Conservation (phyloP, 208 protist species). For the Leptomonas pyrrhocoris region DNA sequence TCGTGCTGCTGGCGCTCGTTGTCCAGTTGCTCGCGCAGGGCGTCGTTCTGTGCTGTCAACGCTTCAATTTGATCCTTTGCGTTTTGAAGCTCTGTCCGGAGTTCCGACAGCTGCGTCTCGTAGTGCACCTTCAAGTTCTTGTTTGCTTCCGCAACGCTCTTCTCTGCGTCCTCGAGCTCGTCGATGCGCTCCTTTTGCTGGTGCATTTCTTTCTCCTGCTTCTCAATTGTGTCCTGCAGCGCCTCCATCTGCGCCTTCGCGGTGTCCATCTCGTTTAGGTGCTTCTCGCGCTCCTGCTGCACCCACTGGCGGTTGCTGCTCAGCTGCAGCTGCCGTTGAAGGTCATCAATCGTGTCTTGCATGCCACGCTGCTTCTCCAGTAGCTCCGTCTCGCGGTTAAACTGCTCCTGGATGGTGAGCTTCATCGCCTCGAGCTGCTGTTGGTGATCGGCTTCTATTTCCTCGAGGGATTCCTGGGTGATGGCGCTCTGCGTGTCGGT, state of each 20-base stretch:
- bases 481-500: slow-evolving; percentile 35
- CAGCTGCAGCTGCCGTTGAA: slow-evolving; percentile 39
- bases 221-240: slow-evolving; percentile 20
- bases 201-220: slow-evolving; percentile 3
- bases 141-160: not conserved
- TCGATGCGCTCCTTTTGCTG: slow-evolving; percentile 21
- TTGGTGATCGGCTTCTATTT: slow-evolving; percentile 62
- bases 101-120: slow-evolving; percentile 10
- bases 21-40: not conserved
- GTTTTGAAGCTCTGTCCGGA: slow-evolving; percentile 2
- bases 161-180: not conserved
- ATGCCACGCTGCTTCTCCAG: slow-evolving; percentile 37
- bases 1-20: not conserved
- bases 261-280: slow-evolving; percentile 36
- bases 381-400: slow-evolving; percentile 47
- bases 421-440: slow-evolving; percentile 71
- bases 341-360: slow-evolving; percentile 44
- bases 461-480: slow-evolving; percentile 48
- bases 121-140: slow-evolving; percentile 15
- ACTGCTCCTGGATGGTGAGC: slow-evolving; percentile 53
- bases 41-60: slow-evolving; percentile 6
- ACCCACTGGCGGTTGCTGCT: slow-evolving; percentile 45
- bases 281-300: slow-evolving; percentile 45
- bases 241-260: slow-evolving; percentile 25
- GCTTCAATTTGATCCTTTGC: slow-evolving; percentile 6